phyloP scores from a whole-genome alignment of 495 filamentous ascomycete genomes.

The Paragyromitra xinjiangensis region DNA sequence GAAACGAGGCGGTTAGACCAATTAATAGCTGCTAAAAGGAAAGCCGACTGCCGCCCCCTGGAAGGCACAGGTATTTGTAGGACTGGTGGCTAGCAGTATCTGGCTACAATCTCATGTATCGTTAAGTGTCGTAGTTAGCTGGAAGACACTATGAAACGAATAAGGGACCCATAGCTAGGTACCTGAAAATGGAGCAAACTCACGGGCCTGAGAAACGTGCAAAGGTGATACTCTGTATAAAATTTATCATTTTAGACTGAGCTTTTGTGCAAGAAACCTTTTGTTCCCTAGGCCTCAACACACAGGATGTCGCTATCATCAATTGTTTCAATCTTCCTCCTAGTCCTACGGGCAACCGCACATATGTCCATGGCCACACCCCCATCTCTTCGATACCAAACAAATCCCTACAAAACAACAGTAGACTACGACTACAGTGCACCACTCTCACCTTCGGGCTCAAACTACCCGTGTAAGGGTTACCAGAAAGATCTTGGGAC shows the following conservation, averaged over 20 bases:
- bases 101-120: background rate
- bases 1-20: constrained; percentile 9
- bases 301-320: constrained; percentile 30
- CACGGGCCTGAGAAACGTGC: background rate
- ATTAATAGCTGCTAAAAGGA: background rate
- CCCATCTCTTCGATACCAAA: constrained; percentile 65
- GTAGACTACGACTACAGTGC: constrained; percentile 65
- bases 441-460: constrained; percentile 61
- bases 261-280: constrained; percentile 7
- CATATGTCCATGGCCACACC: constrained; percentile 72
- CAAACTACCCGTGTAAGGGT: constrained; percentile 66
- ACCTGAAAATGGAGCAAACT: background rate
- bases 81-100: constrained; percentile 3
- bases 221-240: background rate
- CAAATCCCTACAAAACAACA: constrained; percentile 63
- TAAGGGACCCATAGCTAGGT: background rate
- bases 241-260: background rate
- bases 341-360: constrained; percentile 56
- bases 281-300: constrained; percentile 1
- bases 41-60: constrained; percentile 15
- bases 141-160: constrained; percentile 27
- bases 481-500: constrained; percentile 61
- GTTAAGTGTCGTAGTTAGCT: constrained; percentile 2
- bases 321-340: constrained; percentile 23
- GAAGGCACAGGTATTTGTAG: background rate